Conservation (phyloP, 176 grass and related monocot species). For the Thinopyrum elongatum region DNA sequence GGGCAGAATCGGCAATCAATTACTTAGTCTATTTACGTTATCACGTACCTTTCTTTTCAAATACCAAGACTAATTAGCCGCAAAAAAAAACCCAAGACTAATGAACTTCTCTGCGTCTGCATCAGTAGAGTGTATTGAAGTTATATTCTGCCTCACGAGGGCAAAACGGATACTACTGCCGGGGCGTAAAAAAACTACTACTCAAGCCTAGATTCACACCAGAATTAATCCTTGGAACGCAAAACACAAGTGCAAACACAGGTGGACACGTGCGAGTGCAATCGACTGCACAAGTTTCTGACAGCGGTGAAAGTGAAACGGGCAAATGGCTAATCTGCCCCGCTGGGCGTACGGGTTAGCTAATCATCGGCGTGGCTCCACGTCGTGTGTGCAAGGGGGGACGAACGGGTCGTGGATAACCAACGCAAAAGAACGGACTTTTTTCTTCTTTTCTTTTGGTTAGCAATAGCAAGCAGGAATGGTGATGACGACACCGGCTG, state of each 20-base stretch:
- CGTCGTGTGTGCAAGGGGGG: conserved; percentile 31
- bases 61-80: too few relatives aligned
- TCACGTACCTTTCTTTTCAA: not conserved
- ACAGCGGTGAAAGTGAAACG: not conserved
- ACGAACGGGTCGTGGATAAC: conserved; percentile 19
- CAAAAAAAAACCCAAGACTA: too few relatives aligned
- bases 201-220: not conserved
- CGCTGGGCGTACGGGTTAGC: not conserved
- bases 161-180: too few relatives aligned
- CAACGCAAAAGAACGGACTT: not conserved
- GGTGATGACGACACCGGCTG: not conserved
- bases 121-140: too few relatives aligned
- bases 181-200: too few relatives aligned
- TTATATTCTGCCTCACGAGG: too few relatives aligned
- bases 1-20: not conserved
- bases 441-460: not conserved
- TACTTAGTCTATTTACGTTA: not conserved
- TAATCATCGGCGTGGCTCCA: conserved; percentile 36
- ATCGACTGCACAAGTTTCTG: not conserved
- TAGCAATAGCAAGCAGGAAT: not conserved
- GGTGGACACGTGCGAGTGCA: not conserved
- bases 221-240: not conserved
- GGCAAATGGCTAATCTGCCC: not conserved
- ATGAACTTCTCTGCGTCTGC: too few relatives aligned
- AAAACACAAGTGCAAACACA: not conserved